Evolutionary conservation across 2,329 filamentous ascomycete genomes (phyloP).

Genomic region (Phaeosphaeria sp.): DNA sequence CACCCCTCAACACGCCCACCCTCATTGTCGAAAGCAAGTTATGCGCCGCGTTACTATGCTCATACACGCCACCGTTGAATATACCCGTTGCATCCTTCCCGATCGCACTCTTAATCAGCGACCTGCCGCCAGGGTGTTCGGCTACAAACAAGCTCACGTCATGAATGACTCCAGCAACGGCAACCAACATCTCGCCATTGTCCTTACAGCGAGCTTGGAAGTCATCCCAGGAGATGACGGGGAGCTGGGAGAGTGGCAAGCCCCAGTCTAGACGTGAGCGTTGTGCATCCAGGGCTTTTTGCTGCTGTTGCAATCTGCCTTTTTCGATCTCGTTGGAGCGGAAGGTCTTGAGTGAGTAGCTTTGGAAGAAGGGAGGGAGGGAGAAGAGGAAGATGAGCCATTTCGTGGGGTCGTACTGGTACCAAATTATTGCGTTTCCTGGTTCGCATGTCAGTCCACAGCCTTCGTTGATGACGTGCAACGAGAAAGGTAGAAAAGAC

Average conservation of each 20-base stretch:
- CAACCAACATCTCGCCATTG: slow-evolving; percentile 43
- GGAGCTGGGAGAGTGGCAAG: slow-evolving; percentile 43
- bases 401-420: slow-evolving; percentile 51
- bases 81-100: slow-evolving; percentile 50
- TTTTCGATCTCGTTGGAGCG: slow-evolving; percentile 51
- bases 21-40: slow-evolving; percentile 50
- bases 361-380: slow-evolving; percentile 36
- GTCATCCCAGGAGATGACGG: slow-evolving; percentile 50
- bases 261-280: slow-evolving; percentile 49
- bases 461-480: too few species aligned
- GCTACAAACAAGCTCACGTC: slow-evolving; percentile 45
- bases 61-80: slow-evolving; percentile 51
- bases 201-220: slow-evolving; percentile 36
- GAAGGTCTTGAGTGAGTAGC: slow-evolving; percentile 50
- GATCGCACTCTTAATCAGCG: slow-evolving; percentile 43
- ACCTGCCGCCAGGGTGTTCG: slow-evolving; percentile 49
- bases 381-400: slow-evolving; percentile 48
- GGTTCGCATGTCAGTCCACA: neutral
- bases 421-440: slow-evolving; percentile 48
- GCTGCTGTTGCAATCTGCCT: slow-evolving; percentile 49
- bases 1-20: slow-evolving; percentile 47
- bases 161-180: slow-evolving; percentile 48
- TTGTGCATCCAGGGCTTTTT: slow-evolving; percentile 48
- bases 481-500: slow-evolving; percentile 16
- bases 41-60: slow-evolving; percentile 50